These are phyloP conservation scores for Flaveria robusta DNA, from an alignment of 129 eudicot genomes.

Conservation along the genomic window DNA sequence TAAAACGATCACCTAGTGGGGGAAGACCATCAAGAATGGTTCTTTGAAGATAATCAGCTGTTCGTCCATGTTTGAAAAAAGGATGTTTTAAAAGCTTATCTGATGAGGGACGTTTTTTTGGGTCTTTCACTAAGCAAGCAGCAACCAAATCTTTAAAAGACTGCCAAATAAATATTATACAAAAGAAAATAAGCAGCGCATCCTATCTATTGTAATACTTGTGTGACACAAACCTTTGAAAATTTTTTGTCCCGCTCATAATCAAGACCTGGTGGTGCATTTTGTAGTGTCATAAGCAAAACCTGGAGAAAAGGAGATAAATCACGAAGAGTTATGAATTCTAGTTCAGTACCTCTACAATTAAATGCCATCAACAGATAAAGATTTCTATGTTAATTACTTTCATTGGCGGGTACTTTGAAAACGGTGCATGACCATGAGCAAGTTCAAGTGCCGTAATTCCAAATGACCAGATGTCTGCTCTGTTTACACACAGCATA, in stretches of 20 bases:
- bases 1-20: constrained; percentile 84
- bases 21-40: constrained; percentile 70
- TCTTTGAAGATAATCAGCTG: constrained; percentile 67
- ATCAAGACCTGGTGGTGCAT: constrained; percentile 98
- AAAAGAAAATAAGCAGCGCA: constrained; percentile 8
- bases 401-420: constrained; percentile 99
- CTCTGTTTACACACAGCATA: constrained; percentile 58
- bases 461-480: constrained; percentile 98
- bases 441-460: constrained; percentile 99
- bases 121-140: constrained; percentile 97
- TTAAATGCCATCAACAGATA: background rate
- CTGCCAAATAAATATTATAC: constrained; percentile 39
- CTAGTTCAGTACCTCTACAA: background rate
- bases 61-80: constrained; percentile 77
- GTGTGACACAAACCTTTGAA: constrained; percentile 67
- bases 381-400: constrained; percentile 35
- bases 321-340: constrained; percentile 5
- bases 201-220: background rate
- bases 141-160: constrained; percentile 93
- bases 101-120: constrained; percentile 88
- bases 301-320: constrained; percentile 48
- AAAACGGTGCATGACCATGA: constrained; percentile 98
- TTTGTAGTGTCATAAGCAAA: constrained; percentile 90
- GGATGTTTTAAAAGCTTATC: constrained; percentile 89
- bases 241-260: constrained; percentile 92